Evolutionary conservation across 2,329 filamentous ascomycete species (phyloP).

Genomic region (Alternaria brassicae): DNA sequence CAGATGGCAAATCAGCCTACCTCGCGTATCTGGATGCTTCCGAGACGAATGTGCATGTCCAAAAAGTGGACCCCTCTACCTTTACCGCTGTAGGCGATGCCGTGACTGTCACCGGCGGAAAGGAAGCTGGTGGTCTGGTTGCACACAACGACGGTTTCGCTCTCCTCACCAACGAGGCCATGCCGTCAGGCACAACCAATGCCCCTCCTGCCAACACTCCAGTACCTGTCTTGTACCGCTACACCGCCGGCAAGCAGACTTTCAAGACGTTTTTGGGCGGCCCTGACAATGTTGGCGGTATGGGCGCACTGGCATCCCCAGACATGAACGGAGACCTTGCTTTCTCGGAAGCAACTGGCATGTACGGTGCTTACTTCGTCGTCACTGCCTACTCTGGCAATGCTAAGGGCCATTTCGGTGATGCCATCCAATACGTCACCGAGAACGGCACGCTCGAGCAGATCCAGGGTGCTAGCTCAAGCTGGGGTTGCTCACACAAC

Average conservation of each 20-base stretch:
- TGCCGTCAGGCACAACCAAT: slow-evolving; percentile 59
- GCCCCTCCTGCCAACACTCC: slow-evolving; percentile 59
- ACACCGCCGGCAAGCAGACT: slow-evolving; percentile 61
- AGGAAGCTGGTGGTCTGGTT: slow-evolving; percentile 66
- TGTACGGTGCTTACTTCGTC: slow-evolving; percentile 69
- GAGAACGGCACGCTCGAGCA: slow-evolving; percentile 58
- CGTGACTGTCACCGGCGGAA: slow-evolving; percentile 61
- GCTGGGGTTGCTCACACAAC: slow-evolving; percentile 70
- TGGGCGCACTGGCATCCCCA: slow-evolving; percentile 60
- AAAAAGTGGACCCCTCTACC: slow-evolving; percentile 62
- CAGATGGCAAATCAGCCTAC: slow-evolving; percentile 65
- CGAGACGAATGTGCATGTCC: slow-evolving; percentile 64
- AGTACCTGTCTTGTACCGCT: slow-evolving; percentile 66
- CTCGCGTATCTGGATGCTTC: slow-evolving; percentile 66
- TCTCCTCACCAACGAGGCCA: slow-evolving; percentile 65
- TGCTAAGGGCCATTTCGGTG: slow-evolving; percentile 65
- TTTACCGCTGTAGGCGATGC: slow-evolving; percentile 62
- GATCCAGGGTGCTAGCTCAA: slow-evolving; percentile 62
- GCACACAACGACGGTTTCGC: slow-evolving; percentile 70
- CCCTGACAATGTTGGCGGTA: slow-evolving; percentile 58
- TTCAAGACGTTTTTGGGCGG: slow-evolving; percentile 68
- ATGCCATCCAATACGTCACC: slow-evolving; percentile 61
- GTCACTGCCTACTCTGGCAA: slow-evolving; percentile 64
- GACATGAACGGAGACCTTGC: slow-evolving; percentile 70
- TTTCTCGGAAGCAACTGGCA: slow-evolving; percentile 62